Base-by-base conservation (phyloP, 2,329 filamentous ascomycete genomes). In the Aplosporella prunicola region DNA sequence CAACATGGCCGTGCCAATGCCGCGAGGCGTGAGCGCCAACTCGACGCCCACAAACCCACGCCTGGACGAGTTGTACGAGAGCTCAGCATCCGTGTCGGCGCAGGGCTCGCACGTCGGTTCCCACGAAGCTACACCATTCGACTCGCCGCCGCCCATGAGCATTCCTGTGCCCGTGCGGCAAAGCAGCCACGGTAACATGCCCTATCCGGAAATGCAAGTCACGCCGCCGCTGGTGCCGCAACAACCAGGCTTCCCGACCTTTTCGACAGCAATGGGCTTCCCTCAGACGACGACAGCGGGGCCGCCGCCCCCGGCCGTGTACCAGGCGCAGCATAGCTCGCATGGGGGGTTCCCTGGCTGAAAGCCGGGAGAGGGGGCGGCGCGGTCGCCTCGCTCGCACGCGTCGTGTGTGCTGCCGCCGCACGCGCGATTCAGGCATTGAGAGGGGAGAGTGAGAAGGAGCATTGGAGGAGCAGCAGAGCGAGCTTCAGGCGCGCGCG, bases 1-100 rank as follows among this genome's bases (percentile, higher is more conserved):
- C 33, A 58, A 55, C 43, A 51, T 60, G 11, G 53, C 56, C 36
- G 51, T 60, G 38, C 57, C 57, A 39, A 38, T 41, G 28, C 32
- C 38, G 30, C 41, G 33, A 28, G 35, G 29, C 25, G 29, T 41
- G 24, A 34, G 38, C 51, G 51, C 36, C 54, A 55, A 20, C 40
- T 59, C 39, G 53, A 55, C 42, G 37, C 56, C 39, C 27, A 24
- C 38, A 31, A 41, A 32, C 31, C 32, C 38, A 26, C 38, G 38
- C 26, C 22, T 41, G 27, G 41, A 43, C 8, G 41, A 43, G 22
- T 30, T 43, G 25, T 43, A 43, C 39, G 38, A 43, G 23, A 38
- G 27, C 29, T 28, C 41, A 13, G 37, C 41, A 20, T 43, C 41
- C 22, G 32, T 31, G 20, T 35, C 38, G 16, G 38, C 32, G 16